These are phyloP conservation scores for Guyanaporus albipodus DNA, from an alignment of 768 basidiomycete genomes.

Conservation along the genomic window DNA sequence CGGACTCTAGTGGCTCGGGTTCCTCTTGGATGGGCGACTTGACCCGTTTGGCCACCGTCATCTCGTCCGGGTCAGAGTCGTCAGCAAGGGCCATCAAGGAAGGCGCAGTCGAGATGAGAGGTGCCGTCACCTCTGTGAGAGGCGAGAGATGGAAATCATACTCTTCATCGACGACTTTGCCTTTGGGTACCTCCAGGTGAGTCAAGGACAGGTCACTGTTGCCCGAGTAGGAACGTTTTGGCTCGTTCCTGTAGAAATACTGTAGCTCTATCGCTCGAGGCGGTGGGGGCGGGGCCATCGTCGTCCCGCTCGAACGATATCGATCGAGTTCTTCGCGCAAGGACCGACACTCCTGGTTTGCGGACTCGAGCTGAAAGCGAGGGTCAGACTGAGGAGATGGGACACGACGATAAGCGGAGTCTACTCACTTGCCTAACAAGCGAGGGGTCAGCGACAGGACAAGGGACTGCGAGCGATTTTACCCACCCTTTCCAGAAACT, in stretches of 20 bases:
- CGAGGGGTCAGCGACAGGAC: slow-evolving; percentile 17
- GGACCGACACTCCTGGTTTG: slow-evolving; percentile 22
- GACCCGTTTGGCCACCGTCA: slow-evolving; percentile 16
- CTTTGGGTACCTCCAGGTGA: slow-evolving; percentile 17
- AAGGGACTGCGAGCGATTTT: slow-evolving; percentile 4
- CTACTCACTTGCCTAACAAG: slow-evolving; percentile 35
- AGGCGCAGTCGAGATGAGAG: slow-evolving; percentile 27
- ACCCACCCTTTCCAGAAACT: slow-evolving; percentile 38
- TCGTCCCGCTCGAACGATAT: slow-evolving; percentile 14
- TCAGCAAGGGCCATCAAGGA: slow-evolving; percentile 29
- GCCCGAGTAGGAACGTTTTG: slow-evolving; percentile 19
- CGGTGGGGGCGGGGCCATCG: slow-evolving; percentile 5
- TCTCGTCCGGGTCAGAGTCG: slow-evolving; percentile 28
- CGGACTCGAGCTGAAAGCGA: slow-evolving; percentile 21
- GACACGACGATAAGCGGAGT: slow-evolving; percentile 1
- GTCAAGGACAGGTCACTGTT: slow-evolving; percentile 12
- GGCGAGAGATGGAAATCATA: slow-evolving; percentile 30
- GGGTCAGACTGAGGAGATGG: slow-evolving; percentile 12
- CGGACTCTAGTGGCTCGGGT: slow-evolving; percentile 24
- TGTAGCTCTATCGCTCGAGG: slow-evolving; percentile 22
- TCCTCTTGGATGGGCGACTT: slow-evolving; percentile 23
- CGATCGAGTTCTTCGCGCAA: slow-evolving; percentile 29
- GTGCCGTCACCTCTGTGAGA: slow-evolving; percentile 24
- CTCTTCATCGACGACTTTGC: slow-evolving; percentile 26
- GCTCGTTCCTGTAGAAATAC: slow-evolving; percentile 20